Base-by-base conservation (phyloP, 208 protist species). In the Crithidia brevicula region DNA sequence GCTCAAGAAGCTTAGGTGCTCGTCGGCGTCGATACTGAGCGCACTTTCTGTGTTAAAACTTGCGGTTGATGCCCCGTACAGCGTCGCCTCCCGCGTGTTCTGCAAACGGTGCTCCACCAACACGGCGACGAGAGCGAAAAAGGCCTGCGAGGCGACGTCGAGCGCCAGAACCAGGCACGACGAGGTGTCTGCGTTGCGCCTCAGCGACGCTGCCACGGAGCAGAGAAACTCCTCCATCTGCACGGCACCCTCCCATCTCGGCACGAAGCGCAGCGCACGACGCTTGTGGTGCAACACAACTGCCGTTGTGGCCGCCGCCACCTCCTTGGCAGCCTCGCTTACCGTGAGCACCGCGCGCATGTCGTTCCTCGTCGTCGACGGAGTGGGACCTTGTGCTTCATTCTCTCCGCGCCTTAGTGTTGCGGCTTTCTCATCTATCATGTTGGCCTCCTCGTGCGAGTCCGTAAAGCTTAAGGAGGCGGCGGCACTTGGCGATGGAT, bases 121-220 rank as follows among this genome's bases (percentile, higher is more conserved):
- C 20, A 50, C 53, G 0, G 69, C 69, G 27, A 61, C 69, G n/a
- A 75, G 34, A 22, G 61, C 62, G 27, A 64, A 75, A n/a, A 75
- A 75, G 18, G 33, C 34, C 30, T 75, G 61, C 8, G 60, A 53
- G 1, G 61, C 52, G 1, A 50, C 10, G 7, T 75, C 69, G n/a
- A 64, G 25, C 16, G 52, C 60, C 30, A 75, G 36, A 53, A 75
- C 69, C 15, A 75, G 45, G 6, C 42, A 58, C 9, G 60, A 6
- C n/a, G 10, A 2, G 11, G n/a, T 16, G 1, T 20, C 1, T 16
- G 40, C 52, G 18, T 15, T 63, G 33, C 22, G 57, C 51, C 4
- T 20, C 34, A 75, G 10, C 7, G 45, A 16, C 3, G 9, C 22
- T n/a, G 46, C 61, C 23, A 75, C 31, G 33, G 3, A 18, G 25